Percentiles rank a stretch among this genome's conserved stretches.
phyloP scores from a whole-genome alignment of 768 basidiomycete genomes.

The Mrakia hoshinonis region DNA sequence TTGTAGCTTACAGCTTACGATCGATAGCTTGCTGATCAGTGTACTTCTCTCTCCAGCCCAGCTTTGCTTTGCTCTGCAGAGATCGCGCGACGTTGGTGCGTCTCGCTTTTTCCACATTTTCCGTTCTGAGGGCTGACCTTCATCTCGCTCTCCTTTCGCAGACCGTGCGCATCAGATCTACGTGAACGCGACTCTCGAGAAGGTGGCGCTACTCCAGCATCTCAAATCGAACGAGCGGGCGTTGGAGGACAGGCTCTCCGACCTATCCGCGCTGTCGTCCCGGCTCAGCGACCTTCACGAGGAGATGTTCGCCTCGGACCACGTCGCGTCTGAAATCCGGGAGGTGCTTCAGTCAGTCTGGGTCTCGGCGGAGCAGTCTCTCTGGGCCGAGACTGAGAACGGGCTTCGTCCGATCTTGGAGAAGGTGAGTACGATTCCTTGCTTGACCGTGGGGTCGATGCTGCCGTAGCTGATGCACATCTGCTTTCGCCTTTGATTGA shows the following conservation, averaged over 20 bases:
- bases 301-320: not conserved
- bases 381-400: not conserved
- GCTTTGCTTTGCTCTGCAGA: not conserved
- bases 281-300: too few species aligned
- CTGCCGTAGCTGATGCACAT: not conserved
- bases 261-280: not conserved
- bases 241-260: not conserved
- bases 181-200: slow-evolving; percentile 33
- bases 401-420: not conserved
- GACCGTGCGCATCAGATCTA: slow-evolving; percentile 34
- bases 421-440: not conserved
- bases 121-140: not conserved
- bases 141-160: not conserved
- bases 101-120: not conserved
- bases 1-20: not conserved
- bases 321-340: not conserved
- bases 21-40: too few species aligned
- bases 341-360: not conserved
- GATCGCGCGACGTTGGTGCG: not conserved
- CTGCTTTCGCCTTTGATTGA: not conserved
- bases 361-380: not conserved
- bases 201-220: slow-evolving; percentile 32
- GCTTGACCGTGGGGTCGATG: not conserved
- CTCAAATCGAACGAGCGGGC: slow-evolving; percentile 30
- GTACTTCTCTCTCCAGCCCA: slow-evolving; percentile 11